Evolutionary conservation across 345 rosid species (phyloP).

Genomic region (Eucalyptus polybractea): DNA sequence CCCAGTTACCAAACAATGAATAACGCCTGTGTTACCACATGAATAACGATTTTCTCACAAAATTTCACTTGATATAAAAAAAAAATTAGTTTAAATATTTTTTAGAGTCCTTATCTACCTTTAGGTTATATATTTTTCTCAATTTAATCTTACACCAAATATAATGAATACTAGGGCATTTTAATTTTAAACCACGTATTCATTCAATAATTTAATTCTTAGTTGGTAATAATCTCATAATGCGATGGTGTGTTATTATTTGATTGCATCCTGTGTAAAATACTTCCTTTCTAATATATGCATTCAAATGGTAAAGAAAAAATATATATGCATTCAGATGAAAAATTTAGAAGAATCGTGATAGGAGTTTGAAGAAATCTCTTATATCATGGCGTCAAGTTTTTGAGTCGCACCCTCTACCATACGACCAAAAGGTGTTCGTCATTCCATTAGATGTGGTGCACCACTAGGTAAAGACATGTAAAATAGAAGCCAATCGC

Average conservation of each 20-base stretch:
- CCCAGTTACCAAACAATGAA: neutral
- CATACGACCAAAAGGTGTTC: neutral
- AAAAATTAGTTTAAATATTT: neutral
- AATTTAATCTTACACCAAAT: neutral
- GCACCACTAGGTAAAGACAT: neutral
- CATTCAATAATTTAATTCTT: fast-evolving
- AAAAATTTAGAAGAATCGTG: neutral
- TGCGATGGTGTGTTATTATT: neutral
- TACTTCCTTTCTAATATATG: fast-evolving
- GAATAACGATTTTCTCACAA: fast-evolving
- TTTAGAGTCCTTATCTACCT: neutral
- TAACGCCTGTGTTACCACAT: neutral
- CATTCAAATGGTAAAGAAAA: neutral
- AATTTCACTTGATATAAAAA: neutral
- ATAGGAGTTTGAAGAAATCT: fast-evolving
- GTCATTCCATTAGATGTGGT: neutral
- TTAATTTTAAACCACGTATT: neutral
- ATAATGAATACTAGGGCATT: fast-evolving
- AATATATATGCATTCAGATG: fast-evolving
- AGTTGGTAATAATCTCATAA: fast-evolving
- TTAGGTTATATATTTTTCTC: neutral
- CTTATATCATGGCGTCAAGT: fast-evolving
- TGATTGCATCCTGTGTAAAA: neutral
- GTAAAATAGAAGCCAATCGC: neutral
- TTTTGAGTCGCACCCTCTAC: neutral